A percentile compares a stretch with the other conserved stretches of the same genome.
These are phyloP conservation scores for Penicillium brevicompactum DNA, from an alignment of 2,329 filamentous ascomycete genomes.

Conservation along the genomic window DNA sequence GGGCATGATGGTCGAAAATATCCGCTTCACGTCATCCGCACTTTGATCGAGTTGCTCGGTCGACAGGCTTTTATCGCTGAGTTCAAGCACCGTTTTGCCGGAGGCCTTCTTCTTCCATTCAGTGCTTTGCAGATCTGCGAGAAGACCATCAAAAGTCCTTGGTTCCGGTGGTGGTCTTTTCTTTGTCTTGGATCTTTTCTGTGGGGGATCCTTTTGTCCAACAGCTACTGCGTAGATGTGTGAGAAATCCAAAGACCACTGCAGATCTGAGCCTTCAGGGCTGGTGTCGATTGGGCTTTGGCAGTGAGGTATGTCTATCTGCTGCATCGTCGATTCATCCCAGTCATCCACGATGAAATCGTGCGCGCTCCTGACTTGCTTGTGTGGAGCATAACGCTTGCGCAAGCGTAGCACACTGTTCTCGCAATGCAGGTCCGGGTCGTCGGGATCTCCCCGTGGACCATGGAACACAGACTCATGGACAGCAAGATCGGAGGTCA, in stretches of 20 bases:
- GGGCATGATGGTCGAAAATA: conserved; percentile 23
- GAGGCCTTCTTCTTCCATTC: conserved; percentile 7
- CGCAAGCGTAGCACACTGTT: conserved; percentile 26
- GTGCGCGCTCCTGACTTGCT: conserved; percentile 14
- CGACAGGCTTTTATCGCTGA: conserved; percentile 26
- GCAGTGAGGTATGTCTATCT: conserved; percentile 7
- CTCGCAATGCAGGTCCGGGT: conserved; percentile 17
- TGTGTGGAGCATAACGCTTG: conserved; percentile 18
- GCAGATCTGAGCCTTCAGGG: conserved; percentile 17
- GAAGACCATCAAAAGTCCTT: conserved; percentile 24
- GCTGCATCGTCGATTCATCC: conserved; percentile 30
- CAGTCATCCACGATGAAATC: conserved; percentile 44
- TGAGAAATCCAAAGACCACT: conserved; percentile 33
- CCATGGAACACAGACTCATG: conserved; percentile 37
- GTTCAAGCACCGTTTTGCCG: conserved; percentile 39
- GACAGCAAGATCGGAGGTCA: conserved; percentile 36
- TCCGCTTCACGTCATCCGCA: conserved; percentile 29
- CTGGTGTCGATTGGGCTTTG: conserved; percentile 8
- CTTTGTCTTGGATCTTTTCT: background rate
- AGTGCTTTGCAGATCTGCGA: conserved; percentile 21
- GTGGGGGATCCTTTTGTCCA: conserved; percentile 12
- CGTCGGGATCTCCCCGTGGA: conserved; percentile 10
- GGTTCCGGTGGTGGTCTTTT: conserved; percentile 6
- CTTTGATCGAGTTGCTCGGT: conserved; percentile 42
- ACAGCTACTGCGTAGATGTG: conserved; percentile 18